These are phyloP conservation scores for Gelatoporia subvermispora DNA, from an alignment of 768 basidiomycete species.

Conservation along the genomic window DNA sequence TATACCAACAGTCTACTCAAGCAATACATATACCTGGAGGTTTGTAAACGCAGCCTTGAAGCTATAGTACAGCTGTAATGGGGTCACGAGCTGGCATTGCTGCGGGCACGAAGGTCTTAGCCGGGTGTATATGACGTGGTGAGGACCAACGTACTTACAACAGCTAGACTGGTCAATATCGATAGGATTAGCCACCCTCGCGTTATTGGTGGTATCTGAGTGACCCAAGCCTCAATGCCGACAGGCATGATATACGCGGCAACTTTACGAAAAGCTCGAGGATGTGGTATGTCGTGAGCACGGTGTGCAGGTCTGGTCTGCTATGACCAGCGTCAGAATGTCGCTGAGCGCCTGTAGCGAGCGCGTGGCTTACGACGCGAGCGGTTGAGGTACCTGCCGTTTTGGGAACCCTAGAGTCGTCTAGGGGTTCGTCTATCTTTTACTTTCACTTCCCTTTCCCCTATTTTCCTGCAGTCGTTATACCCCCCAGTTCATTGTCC, in stretches of 20 bases:
- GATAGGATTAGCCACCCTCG: conserved; percentile 79
- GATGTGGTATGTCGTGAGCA: too few relatives aligned
- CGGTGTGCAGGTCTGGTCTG: too few relatives aligned
- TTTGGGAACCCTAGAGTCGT: too few relatives aligned
- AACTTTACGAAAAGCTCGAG: too few relatives aligned
- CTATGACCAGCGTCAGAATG: too few relatives aligned
- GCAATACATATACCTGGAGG: conserved; percentile 55
- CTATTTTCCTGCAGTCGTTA: too few relatives aligned
- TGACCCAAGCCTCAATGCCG: conserved; percentile 86
- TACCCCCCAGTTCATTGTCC: too few relatives aligned
- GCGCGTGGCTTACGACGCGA: too few relatives aligned
- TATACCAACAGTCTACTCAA: background rate
- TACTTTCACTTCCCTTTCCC: too few relatives aligned
- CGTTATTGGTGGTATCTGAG: conserved; percentile 89
- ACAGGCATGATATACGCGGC: conserved; percentile 73
- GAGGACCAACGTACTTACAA: conserved; percentile 50
- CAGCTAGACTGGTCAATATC: conserved; percentile 76
- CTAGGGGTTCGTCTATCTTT: too few relatives aligned
- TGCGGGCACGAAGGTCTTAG: conserved; percentile 25
- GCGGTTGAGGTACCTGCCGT: too few relatives aligned
- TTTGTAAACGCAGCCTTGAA: conserved; percentile 81
- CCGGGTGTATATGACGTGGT: background rate
- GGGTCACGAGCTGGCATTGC: conserved; percentile 92
- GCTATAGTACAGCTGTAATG: conserved; percentile 90
- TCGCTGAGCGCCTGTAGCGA: too few relatives aligned